Conservation (phyloP, 495 filamentous ascomycete species). For the Neurospora pannonica region DNA sequence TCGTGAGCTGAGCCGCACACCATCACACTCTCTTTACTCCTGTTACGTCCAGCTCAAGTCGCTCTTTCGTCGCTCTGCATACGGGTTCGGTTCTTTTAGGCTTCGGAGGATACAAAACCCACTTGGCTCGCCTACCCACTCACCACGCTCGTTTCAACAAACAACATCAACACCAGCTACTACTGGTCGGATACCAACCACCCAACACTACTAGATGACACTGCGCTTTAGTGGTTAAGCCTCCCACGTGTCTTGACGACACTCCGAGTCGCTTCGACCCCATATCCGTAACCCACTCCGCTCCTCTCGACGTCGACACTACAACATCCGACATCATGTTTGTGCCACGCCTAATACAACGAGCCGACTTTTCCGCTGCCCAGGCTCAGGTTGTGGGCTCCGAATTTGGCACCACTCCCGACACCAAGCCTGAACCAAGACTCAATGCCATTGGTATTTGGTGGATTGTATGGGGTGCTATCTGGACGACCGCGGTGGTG, state of each 20-base stretch:
- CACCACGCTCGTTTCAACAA: neutral
- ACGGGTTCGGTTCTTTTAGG: neutral
- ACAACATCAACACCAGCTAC: neutral
- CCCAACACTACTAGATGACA: neutral
- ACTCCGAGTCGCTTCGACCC: neutral
- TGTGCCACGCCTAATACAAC: constrained; percentile 8
- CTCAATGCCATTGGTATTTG: constrained; percentile 20
- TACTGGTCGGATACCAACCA: neutral
- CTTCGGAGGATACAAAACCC: neutral
- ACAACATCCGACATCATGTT: constrained; percentile 13
- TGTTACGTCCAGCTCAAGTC: neutral
- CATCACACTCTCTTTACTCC: neutral
- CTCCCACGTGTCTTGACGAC: neutral
- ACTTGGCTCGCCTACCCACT: neutral
- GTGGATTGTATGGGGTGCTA: constrained; percentile 28
- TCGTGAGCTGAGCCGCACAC: neutral
- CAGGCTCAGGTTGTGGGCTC: constrained; percentile 13
- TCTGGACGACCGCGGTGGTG: constrained; percentile 48
- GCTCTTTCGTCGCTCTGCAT: neutral
- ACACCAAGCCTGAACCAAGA: constrained; percentile 16
- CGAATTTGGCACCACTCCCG: constrained; percentile 22
- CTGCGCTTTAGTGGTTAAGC: neutral
- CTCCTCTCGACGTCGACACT: neutral
- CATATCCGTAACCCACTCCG: neutral
- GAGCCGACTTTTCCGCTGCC: neutral